phyloP scores from a whole-genome alignment of 2,329 filamentous ascomycete genomes.

The Trichoderma pleuroti region DNA sequence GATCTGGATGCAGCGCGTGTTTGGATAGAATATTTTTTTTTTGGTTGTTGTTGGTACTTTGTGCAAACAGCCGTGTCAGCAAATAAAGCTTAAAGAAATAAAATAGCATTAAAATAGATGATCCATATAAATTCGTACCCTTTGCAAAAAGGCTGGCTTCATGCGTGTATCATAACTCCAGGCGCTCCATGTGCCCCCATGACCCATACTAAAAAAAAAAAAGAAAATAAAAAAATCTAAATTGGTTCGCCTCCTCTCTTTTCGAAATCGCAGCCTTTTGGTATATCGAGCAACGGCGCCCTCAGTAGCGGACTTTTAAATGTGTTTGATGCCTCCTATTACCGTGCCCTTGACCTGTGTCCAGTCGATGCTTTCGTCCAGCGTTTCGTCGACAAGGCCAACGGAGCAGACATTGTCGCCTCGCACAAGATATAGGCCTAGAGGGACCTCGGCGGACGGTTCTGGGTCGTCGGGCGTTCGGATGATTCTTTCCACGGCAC shows the following conservation, averaged over 20 bases:
- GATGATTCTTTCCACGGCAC: constrained; percentile 87
- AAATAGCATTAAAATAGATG: neutral
- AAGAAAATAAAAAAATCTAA: neutral
- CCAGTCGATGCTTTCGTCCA: constrained; percentile 93
- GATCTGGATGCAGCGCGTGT: constrained; percentile 63
- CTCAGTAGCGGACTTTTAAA: constrained; percentile 36
- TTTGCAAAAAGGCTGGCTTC: constrained; percentile 11
- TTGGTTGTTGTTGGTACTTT: neutral
- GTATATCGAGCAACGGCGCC: neutral
- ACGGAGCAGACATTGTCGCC: constrained; percentile 93
- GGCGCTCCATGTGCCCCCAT: neutral
- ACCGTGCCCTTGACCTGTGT: constrained; percentile 78
- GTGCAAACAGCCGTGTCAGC: constrained; percentile 21
- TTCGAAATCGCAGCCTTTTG: neutral
- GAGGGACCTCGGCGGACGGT: constrained; percentile 71
- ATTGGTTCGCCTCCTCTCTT: neutral
- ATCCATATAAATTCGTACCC: constrained; percentile 22
- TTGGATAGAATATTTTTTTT: constrained; percentile 39
- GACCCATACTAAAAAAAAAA: neutral
- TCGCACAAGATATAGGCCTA: constrained; percentile 87
- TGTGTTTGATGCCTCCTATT: constrained; percentile 81
- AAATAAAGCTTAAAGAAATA: neutral
- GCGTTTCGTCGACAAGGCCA: constrained; percentile 81
- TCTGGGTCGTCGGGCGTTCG: constrained; percentile 79
- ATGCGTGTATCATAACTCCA: constrained; percentile 7